Conservation (phyloP, 768 basidiomycete species). For the Pisolithus albus region DNA sequence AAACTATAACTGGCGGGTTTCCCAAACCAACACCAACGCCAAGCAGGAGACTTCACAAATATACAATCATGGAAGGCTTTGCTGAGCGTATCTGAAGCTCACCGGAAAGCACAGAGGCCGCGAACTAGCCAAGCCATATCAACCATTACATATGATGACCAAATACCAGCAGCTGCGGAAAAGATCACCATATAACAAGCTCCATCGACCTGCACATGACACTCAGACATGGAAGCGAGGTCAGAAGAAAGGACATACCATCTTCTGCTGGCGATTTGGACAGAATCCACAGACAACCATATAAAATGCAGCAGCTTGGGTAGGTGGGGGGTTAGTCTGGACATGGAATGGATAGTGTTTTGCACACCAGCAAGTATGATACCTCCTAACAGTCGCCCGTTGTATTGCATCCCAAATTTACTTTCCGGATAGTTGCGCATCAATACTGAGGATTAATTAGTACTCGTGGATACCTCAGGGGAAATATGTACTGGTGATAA, state of each 20-base stretch:
- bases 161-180: constrained; percentile 73
- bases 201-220: constrained; percentile 57
- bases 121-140: constrained; percentile 52
- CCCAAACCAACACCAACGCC: constrained; percentile 79
- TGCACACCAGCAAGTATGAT: constrained; percentile 77
- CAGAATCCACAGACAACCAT: constrained; percentile 72
- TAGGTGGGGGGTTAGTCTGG: constrained; percentile 42
- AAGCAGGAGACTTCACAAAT: constrained; percentile 58
- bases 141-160: constrained; percentile 41
- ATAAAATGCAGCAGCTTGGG: constrained; percentile 78
- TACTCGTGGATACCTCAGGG: neutral
- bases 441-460: constrained; percentile 43
- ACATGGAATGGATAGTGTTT: too few relatives aligned
- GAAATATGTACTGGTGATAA: constrained; percentile 53
- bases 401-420: constrained; percentile 45
- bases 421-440: constrained; percentile 60
- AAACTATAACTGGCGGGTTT: too few relatives aligned
- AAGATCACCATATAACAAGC: constrained; percentile 80
- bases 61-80: neutral
- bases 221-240: constrained; percentile 2
- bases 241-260: constrained; percentile 43
- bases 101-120: constrained; percentile 56
- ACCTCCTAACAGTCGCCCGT: constrained; percentile 56
- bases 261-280: constrained; percentile 82
- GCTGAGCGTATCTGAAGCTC: constrained; percentile 8